Base-by-base conservation (phyloP, 768 basidiomycete genomes). In the Podaxis sp. region DNA sequence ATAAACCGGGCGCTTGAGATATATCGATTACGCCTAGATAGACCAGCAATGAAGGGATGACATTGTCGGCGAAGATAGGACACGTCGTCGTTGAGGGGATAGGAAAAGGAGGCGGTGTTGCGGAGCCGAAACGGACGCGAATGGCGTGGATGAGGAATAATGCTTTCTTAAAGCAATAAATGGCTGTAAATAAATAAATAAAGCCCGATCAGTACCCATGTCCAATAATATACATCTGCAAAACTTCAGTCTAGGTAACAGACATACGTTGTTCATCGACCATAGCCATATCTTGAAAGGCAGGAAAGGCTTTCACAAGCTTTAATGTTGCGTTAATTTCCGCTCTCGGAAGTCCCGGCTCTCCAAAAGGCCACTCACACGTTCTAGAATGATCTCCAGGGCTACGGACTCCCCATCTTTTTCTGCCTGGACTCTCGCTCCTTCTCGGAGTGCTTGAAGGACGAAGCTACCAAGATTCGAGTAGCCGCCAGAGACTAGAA, bases 81-180 rank as follows among this genome's bases (percentile, higher is more conserved):
- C 86, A 72, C 57, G 76, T 73, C 25, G 72, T 71, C 2, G 86
- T 88, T 53, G 78, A 76, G 47, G 88, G 89, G 14, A 90, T 71
- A 27, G 85, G 84, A 66, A 91, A 86, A 11, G 84, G 78, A 18
- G 80, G 71, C 2, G 82, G 76, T 10, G 79, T 72, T 47, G 76
- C 69, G 5, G 81, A 73, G 52, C 82, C 81, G 74, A 94, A 94
- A 48, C 90, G 86, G 47, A 87, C 70, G 25, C 72, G 74, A 54
- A 95, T 73, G 25, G 85, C 86, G 63, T 91, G 84, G 55, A 93
- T 76, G 55, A 95, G 81, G 72, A 93, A 92, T 35, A 96, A 76
- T 1, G 90, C 92, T 69, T 95, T 96, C 73, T 93, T 94, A 81
- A 93, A 92, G 68, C 91, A 85, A 73, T 92, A 95, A 23, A 93